These are phyloP conservation scores for Aspergillus terreus DNA, from an alignment of 2,329 filamentous ascomycete genomes.

Conservation along the genomic window DNA sequence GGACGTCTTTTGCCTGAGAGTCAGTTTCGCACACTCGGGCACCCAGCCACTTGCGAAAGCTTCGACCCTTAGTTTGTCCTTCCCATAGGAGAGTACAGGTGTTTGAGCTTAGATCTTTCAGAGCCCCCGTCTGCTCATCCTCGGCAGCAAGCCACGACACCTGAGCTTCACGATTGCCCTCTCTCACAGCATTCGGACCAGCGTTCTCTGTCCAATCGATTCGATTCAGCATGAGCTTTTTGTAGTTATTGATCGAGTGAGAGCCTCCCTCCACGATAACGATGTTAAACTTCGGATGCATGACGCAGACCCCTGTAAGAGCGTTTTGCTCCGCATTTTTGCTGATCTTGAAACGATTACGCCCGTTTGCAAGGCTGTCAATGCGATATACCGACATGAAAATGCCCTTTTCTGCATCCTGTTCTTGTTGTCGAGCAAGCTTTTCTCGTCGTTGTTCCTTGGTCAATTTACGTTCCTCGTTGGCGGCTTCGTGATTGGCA, in stretches of 20 bases:
- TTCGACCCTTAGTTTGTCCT: slow-evolving; percentile 75
- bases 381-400: slow-evolving; percentile 86
- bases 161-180: slow-evolving; percentile 59
- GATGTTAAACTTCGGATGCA: slow-evolving; percentile 84
- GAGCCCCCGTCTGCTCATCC: slow-evolving; percentile 65
- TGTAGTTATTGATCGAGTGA: slow-evolving; percentile 78
- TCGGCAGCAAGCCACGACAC: slow-evolving; percentile 74
- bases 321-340: slow-evolving; percentile 87
- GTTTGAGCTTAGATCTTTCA: slow-evolving; percentile 80
- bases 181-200: slow-evolving; percentile 56
- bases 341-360: slow-evolving; percentile 89
- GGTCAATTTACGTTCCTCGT: slow-evolving; percentile 81
- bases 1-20: slow-evolving; percentile 74
- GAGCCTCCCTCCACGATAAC: slow-evolving; percentile 89
- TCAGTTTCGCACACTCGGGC: slow-evolving; percentile 87
- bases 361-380: slow-evolving; percentile 81
- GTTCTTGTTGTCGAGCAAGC: slow-evolving; percentile 74
- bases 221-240: slow-evolving; percentile 88
- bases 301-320: slow-evolving; percentile 84
- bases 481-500: slow-evolving; percentile 70
- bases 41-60: slow-evolving; percentile 83
- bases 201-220: slow-evolving; percentile 94
- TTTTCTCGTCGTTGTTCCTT: slow-evolving; percentile 87
- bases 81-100: slow-evolving; percentile 84
- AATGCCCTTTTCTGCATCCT: slow-evolving; percentile 83